Conservation (phyloP, 495 filamentous ascomycete species). For the Neurospora sp. region DNA sequence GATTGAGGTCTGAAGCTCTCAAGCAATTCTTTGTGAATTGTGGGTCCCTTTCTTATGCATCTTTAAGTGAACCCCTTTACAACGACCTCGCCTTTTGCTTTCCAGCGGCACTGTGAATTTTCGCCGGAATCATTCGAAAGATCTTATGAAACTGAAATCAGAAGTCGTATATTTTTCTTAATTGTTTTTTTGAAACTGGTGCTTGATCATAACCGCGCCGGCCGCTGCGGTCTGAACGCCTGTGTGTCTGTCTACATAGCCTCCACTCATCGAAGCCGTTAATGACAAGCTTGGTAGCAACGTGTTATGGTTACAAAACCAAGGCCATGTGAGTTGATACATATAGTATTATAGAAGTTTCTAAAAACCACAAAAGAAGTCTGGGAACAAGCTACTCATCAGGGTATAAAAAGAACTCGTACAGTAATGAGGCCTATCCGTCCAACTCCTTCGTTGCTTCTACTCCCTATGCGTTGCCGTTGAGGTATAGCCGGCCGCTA, state of each 20-base stretch:
- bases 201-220: not conserved
- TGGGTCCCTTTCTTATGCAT: not conserved
- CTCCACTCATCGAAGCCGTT: not conserved
- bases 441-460: not conserved
- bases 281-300: not conserved
- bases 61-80: not conserved
- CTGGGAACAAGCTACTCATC: not conserved
- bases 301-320: not conserved
- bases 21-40: not conserved
- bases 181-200: not conserved
- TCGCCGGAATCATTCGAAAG: not conserved
- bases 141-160: not conserved
- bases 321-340: not conserved
- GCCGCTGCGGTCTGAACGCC: not conserved
- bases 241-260: not conserved
- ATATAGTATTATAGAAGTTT: not conserved
- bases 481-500: not conserved
- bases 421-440: not conserved
- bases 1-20: not conserved
- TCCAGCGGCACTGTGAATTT: not conserved
- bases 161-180: not conserved
- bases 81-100: not conserved
- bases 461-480: not conserved
- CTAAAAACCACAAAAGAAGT: not conserved
- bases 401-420: not conserved